Base-by-base conservation (phyloP, 768 basidiomycete genomes). In the Termitomyces sp. region DNA sequence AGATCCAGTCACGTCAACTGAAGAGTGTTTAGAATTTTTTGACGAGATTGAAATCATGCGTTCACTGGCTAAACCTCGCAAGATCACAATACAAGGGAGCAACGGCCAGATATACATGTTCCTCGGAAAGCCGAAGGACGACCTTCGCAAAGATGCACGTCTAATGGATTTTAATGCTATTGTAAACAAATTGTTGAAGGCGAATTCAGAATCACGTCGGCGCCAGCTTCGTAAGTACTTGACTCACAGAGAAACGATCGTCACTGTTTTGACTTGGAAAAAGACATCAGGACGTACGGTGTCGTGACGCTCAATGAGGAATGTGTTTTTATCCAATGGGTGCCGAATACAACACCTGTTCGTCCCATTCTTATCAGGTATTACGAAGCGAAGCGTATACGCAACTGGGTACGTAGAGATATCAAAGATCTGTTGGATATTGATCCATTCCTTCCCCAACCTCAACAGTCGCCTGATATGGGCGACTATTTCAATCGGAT, bases 241-340 rank as follows among this genome's bases (percentile, higher is more conserved):
- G 33, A 47, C 31, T 41, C 36, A 10, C 34, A 18, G 13, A 34
- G 26, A 18, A 28, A n/a, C 33, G 13, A 18, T 15, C 4, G 20
- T 6, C 16, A 28, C 36, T 28, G 7, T 48, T 48, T n/a, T 48
- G 20, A 24, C 45, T 42, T 13, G 56, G n/a, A 39, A 10, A 39
- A n/a, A 95, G 96, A 89, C 68, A 93, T 99, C 57, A 86, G 96
- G 26, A 98, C 97, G 2, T 99, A 98, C 66, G 92, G 94, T n/a
- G 94, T 98, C n/a, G 88, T 97, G 28, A 92, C 95, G 5, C 79
- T 99, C 60, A 98, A 97, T 67, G 96, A 98, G 64, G 94, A 96
- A 62, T 98, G 95, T 66, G 97, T 97, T 0, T 85, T 98, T 50
- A 93, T 98, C 56, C 93, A 99, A 84, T 99, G 97, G 97, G 97